Base-by-base conservation (phyloP, 169 alveolate genomes). In the Plasmodium reichenowi region DNA sequence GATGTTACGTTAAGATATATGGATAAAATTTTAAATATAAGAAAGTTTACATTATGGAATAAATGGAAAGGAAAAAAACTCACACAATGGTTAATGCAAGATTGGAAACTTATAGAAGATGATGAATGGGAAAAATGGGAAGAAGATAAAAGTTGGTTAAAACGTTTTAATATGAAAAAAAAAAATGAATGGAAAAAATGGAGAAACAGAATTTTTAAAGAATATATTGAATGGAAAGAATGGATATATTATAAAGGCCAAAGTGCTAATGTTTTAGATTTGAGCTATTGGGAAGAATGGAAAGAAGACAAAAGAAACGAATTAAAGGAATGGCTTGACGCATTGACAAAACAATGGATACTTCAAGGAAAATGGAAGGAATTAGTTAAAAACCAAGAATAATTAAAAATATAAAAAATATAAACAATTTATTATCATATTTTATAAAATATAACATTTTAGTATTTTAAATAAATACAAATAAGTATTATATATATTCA, bases 101-200 rank as follows among this genome's bases (percentile, higher is more conserved):
- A 72, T 22, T 72, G 85, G 85, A 72, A 72, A 72, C 45, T 72
- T 52, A 9, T 22, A 13, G 85, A 72, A 72, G 85, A 72, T 3
- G 70, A 52, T 20, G 17, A 43, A 26, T 70, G 78, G 78, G 66
- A n/a, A 47, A 10, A 45, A 70, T 70, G 66, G 66, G 78, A 70
- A 70, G 50, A 70, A 70, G 12, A 15, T 7, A 48, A 26, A 17
- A 29, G 56, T 52, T 72, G 85, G 71, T 13, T 7, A 24, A 72
- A 72, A 72, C 47, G 5, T 43, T 15, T 72, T 50, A 15, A 52
- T 15, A 38, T 24, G 9, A 24, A 26, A 72, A 32, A 72, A 54
- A 72, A 54, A 50, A 54, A 54, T 17, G 29, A 54, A 54, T 72
- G 85, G 85, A 72, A 50, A 24, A 38, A 7, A n/a, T 72, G 85